A percentile compares a stretch with the other conserved stretches of the same genome.
These are phyloP conservation scores for Begonia loranthoides DNA, from an alignment of 306 rosid genomes.

Conservation along the genomic window DNA sequence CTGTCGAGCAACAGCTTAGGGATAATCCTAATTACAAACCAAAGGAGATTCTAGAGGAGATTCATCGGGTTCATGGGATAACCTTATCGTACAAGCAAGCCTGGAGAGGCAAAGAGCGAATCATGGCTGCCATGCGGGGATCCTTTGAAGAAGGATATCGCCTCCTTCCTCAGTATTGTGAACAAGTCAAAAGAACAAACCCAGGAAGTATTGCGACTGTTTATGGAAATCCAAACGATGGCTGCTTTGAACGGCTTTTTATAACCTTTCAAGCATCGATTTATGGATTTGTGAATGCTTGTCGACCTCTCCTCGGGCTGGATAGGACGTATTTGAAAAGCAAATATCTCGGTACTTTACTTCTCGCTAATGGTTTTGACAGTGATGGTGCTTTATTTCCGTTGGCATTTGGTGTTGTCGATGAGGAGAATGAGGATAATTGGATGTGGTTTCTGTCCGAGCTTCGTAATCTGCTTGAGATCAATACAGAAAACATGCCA, in stretches of 20 bases:
- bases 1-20: conserved; percentile 35
- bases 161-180: conserved; percentile 41
- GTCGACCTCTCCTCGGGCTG: conserved; percentile 45
- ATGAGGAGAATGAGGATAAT: conserved; percentile 38
- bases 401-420: conserved; percentile 41
- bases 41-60: conserved; percentile 46
- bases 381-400: conserved; percentile 40
- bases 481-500: conserved; percentile 35
- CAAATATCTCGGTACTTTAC: conserved; percentile 42
- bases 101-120: conserved; percentile 42
- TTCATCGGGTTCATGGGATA: conserved; percentile 39
- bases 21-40: conserved; percentile 38
- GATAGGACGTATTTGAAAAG: conserved; percentile 32
- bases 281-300: conserved; percentile 37
- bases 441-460: conserved; percentile 51
- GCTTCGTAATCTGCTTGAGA: conserved; percentile 36
- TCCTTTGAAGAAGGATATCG: conserved; percentile 44
- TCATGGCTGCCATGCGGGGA: conserved; percentile 43
- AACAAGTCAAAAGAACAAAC: conserved; percentile 32
- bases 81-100: conserved; percentile 38
- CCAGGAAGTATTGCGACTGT: conserved; percentile 39
- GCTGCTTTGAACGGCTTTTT: conserved; percentile 36
- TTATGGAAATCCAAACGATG: conserved; percentile 29
- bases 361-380: conserved; percentile 45
- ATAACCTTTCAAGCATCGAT: conserved; percentile 38